A percentile compares a stretch with the other conserved stretches of the same genome.
Evolutionary conservation across 805 yeast species (phyloP).

Genomic region (Kazachstania taianensis): DNA sequence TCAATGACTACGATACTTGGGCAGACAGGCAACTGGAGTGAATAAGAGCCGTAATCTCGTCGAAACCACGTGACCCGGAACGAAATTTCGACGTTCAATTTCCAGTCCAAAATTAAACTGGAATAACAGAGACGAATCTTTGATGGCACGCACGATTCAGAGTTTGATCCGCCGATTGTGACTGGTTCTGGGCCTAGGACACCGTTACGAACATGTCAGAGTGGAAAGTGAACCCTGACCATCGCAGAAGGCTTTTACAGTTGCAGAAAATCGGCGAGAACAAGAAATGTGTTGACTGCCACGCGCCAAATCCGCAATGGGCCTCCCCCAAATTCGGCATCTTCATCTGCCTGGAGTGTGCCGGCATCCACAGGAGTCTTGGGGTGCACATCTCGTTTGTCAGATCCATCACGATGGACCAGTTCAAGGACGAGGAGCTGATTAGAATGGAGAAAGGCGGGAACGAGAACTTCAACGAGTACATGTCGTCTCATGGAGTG

Average conservation of each 20-base stretch:
- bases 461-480: conserved; percentile 61
- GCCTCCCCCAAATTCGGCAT: conserved; percentile 97
- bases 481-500: conserved; percentile 63
- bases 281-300: conserved; percentile 88
- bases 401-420: conserved; percentile 96
- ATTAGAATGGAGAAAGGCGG: conserved; percentile 92
- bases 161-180: too few relatives aligned
- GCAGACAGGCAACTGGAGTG: too few relatives aligned
- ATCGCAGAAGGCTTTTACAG: conserved; percentile 65
- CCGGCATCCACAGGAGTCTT: conserved; percentile 89
- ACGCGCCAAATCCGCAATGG: conserved; percentile 97
- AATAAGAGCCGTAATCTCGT: too few relatives aligned
- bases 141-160: too few relatives aligned
- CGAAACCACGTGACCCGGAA: too few relatives aligned
- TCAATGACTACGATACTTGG: too few relatives aligned
- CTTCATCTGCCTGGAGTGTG: conserved; percentile 94
- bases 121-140: too few relatives aligned
- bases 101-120: too few relatives aligned
- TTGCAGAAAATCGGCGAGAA: conserved; percentile 76
- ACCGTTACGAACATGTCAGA: too few relatives aligned
- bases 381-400: conserved; percentile 97
- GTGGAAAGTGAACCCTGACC: conserved; percentile 91
- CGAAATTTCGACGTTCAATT: too few relatives aligned
- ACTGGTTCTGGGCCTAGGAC: too few relatives aligned
- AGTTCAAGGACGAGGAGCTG: conserved; percentile 88